phyloP scores from a whole-genome alignment of 441 rosid genomes.

The Erodium moschatum region DNA sequence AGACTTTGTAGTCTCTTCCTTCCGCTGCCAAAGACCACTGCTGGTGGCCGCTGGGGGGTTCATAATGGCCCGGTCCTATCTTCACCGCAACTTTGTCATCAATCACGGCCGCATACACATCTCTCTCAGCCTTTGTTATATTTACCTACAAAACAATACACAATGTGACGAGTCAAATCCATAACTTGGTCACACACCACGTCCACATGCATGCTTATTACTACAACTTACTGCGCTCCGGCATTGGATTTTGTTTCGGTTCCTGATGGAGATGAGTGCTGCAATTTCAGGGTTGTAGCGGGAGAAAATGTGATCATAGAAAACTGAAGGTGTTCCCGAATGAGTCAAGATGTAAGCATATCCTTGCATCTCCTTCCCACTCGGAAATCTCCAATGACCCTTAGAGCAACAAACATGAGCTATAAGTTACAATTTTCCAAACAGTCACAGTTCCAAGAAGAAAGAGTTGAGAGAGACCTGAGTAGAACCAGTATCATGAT shows the following conservation, averaged over 20 bases:
- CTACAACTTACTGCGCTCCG: slow-evolving; percentile 56
- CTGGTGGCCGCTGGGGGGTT: slow-evolving; percentile 44
- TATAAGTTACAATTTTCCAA: no score
- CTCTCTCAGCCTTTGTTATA: slow-evolving; percentile 64
- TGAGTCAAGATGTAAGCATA: slow-evolving; percentile 89
- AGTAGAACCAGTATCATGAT: slow-evolving; percentile 97
- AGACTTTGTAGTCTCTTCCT: slow-evolving; percentile 73
- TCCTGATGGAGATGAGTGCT: slow-evolving; percentile 63
- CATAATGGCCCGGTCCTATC: slow-evolving; percentile 80
- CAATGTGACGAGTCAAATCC: background rate
- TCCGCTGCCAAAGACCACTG: slow-evolving; percentile 55
- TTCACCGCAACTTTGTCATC: slow-evolving; percentile 71
- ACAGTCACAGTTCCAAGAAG: background rate
- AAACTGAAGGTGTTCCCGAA: slow-evolving; percentile 92
- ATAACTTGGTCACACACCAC: no score
- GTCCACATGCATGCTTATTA: no score
- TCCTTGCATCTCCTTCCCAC: slow-evolving; percentile 91
- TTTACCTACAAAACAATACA: slow-evolving; percentile 34
- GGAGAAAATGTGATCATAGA: slow-evolving; percentile 73
- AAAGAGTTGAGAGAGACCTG: slow-evolving; percentile 44
- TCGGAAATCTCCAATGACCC: slow-evolving; percentile 98
- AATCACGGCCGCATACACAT: slow-evolving; percentile 70
- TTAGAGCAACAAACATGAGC: slow-evolving; percentile 15
- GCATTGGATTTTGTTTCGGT: slow-evolving; percentile 62
- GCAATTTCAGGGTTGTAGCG: slow-evolving; percentile 63